Percentiles rank a stretch among this genome's conserved stretches.
Evolutionary conservation across 129 eudicot genomes (phyloP).

Genomic region (Artemisia argyi): DNA sequence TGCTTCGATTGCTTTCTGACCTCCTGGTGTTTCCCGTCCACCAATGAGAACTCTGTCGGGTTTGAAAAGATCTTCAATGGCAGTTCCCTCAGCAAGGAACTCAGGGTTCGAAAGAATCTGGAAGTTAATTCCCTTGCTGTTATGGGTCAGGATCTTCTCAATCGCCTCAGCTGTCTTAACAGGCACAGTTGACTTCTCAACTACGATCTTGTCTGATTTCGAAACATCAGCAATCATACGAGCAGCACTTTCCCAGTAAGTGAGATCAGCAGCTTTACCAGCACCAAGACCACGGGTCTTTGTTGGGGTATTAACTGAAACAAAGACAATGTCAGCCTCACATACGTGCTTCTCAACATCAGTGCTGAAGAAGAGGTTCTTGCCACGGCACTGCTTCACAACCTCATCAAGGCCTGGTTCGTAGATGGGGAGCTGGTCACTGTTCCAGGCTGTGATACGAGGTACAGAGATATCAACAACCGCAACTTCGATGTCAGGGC

Average conservation of each 20-base stretch:
- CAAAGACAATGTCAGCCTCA: conserved; percentile 85
- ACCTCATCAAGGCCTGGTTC: conserved; percentile 93
- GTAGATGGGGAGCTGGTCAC: conserved; percentile 79
- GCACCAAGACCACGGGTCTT: conserved; percentile 91
- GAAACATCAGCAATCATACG: conserved; percentile 96
- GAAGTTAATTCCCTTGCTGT: conserved; percentile 82
- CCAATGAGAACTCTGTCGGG: conserved; percentile 92
- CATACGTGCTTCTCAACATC: conserved; percentile 83
- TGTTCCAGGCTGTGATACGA: conserved; percentile 85
- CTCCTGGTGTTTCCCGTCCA: conserved; percentile 91
- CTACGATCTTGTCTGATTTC: conserved; percentile 77
- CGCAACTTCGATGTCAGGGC: conserved; percentile 70
- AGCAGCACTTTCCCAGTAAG: conserved; percentile 94
- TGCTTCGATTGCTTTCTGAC: conserved; percentile 75
- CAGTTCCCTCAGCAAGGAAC: conserved; percentile 89
- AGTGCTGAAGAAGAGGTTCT: conserved; percentile 84
- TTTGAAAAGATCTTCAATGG: conserved; percentile 68
- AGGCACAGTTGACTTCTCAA: conserved; percentile 87
- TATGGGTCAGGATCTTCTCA: conserved; percentile 76
- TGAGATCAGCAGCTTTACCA: conserved; percentile 87
- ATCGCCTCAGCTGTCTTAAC: conserved; percentile 93
- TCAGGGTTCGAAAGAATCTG: conserved; percentile 89
- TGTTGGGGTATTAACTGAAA: conserved; percentile 87
- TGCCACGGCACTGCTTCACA: conserved; percentile 88
- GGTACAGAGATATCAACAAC: conserved; percentile 84